These are phyloP conservation scores for Hordeum marinum DNA, from an alignment of 176 grass and related monocot species.

Conservation along the genomic window DNA sequence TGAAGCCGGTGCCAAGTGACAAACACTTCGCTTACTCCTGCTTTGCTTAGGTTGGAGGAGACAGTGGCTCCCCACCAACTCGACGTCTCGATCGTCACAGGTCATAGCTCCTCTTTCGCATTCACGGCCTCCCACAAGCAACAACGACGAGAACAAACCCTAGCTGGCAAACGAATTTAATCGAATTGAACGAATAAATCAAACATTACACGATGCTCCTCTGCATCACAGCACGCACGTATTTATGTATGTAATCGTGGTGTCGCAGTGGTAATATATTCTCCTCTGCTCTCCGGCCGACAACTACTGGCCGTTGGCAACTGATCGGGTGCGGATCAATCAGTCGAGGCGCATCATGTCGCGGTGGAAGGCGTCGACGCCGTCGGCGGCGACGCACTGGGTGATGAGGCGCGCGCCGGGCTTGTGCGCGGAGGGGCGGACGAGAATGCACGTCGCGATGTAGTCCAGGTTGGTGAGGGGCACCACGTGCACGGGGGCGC, in stretches of 20 bases:
- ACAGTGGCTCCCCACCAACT: slow-evolving; percentile 20
- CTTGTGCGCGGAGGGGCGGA: slow-evolving; percentile 67
- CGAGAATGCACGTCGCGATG: slow-evolving; percentile 92
- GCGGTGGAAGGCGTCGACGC: slow-evolving; percentile 54
- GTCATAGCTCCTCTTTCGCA: background rate
- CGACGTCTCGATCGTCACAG: background rate
- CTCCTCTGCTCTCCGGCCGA: background rate
- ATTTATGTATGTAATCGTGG: background rate
- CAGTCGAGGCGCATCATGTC: slow-evolving; percentile 78
- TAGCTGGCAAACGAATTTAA: background rate
- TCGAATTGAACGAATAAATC: slow-evolving; percentile 21
- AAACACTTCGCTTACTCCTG: background rate
- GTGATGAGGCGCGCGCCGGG: slow-evolving; percentile 79
- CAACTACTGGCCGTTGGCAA: background rate
- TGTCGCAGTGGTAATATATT: background rate
- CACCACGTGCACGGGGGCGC: slow-evolving; percentile 73
- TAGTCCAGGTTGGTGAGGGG: slow-evolving; percentile 86
- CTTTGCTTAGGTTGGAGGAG: slow-evolving; percentile 9
- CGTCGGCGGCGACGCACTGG: slow-evolving; percentile 64
- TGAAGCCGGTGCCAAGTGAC: background rate
- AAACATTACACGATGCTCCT: slow-evolving; percentile 27
- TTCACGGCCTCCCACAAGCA: background rate
- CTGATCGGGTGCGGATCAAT: background rate
- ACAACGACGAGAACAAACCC: background rate
- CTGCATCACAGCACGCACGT: background rate